Base-by-base conservation (phyloP, 2,329 filamentous ascomycete species). In the Sporothrix dimorphospora region DNA sequence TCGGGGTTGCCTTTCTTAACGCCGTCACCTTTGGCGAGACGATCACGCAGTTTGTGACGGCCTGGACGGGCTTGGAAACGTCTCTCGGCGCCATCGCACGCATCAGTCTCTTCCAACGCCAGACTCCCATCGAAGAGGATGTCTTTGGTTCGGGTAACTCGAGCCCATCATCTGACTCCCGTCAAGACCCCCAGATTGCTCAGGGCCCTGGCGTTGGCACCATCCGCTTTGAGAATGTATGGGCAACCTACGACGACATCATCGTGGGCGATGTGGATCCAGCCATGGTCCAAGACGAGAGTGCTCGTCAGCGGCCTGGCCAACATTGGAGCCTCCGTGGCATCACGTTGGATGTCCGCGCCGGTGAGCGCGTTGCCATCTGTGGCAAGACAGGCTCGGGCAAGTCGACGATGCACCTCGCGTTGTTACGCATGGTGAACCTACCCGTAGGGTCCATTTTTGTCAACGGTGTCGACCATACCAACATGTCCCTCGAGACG, bases 381-480 rank as follows among this genome's bases (percentile, higher is more conserved):
- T 75, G 83, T 0, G 83, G 83, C 0, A 79, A 78, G 0, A 81
- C 84, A 0, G 83, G 83, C 1, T 81, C 80, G 30, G 83, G 84
- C 30, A 85, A 85, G 68, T 81, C 81, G 0, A 79, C 79, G 0
- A 73, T 84, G 0, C 72, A 68, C 11, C 65, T 68, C 19, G 65
- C 65, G 7, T n/a, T 68, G 65, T 82, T 87, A 72, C 81, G 85
- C 38, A 82, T 87, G 77, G 76, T 86, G 30, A 82, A 86, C 30
- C 76, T 82, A 6, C 80, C 80, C 3, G 69, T 77, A 2, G 85
- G 86, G 14, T 78, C 74, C 12, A 84, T 88, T 42, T 76, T 73
- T 0, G 79, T 88, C 21, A 85, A 88, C 71, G 81, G 78, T 2
- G 47, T 85, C 1, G 82, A 85, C 66, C 73, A 79, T 0, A 72